phyloP scores from a whole-genome alignment of 441 rosid species.

The Arabidopsis lyrata region DNA sequence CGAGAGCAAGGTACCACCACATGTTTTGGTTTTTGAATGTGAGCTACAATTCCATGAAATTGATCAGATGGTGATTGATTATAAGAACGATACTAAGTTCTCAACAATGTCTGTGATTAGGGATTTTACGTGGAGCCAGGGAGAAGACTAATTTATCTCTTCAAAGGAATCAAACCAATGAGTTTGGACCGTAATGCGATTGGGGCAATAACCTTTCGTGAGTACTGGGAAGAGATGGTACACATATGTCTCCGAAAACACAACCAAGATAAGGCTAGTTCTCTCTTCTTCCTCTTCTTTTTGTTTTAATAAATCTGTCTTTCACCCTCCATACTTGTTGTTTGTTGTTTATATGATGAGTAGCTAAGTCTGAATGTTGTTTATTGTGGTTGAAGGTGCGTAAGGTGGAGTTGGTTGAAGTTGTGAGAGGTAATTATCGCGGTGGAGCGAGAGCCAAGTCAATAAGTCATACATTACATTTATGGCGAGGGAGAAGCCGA shows the following conservation, averaged over 20 bases:
- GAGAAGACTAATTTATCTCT: not conserved
- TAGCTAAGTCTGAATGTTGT: not conserved
- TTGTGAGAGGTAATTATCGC: constrained; percentile 2
- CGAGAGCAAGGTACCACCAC: constrained; percentile 7
- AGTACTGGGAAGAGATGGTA: constrained; percentile 4
- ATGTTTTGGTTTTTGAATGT: not conserved
- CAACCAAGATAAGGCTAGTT: constrained; percentile 10
- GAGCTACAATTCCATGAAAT: not conserved
- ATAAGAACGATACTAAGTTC: too few species aligned
- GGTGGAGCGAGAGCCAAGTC: not conserved
- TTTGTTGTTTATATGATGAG: too few species aligned
- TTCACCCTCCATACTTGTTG: too few species aligned
- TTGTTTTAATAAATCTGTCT: too few species aligned
- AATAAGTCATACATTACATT: constrained; percentile 40
- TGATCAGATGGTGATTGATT: too few species aligned
- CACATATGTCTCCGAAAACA: not conserved
- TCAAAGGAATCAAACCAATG: not conserved
- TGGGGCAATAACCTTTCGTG: not conserved
- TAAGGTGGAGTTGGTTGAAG: constrained; percentile 25
- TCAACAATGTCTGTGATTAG: too few species aligned
- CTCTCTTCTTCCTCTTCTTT: too few species aligned
- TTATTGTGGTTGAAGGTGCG: not conserved
- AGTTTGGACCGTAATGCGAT: not conserved
- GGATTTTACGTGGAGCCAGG: not conserved
- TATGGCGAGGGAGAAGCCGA: constrained; percentile 31